Conservation (phyloP, 208 protist species). For the Acanthamoeba healyi region DNA sequence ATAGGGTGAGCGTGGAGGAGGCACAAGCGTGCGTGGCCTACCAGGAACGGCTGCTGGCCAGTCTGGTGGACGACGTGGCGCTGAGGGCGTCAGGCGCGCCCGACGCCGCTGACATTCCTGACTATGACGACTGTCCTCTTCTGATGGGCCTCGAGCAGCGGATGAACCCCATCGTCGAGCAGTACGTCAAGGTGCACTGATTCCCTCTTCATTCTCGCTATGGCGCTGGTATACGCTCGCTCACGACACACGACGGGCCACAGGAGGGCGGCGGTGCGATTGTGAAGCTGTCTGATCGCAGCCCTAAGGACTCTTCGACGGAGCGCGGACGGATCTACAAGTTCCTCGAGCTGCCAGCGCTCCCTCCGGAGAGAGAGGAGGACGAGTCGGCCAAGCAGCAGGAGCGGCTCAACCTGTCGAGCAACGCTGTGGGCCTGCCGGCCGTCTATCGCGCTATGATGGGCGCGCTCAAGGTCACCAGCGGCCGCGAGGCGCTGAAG, state of each 20-base stretch:
- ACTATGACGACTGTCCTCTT: constrained; percentile 44
- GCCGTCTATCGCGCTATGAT: constrained; percentile 48
- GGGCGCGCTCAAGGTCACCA: constrained; percentile 62
- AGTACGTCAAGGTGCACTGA: constrained; percentile 63
- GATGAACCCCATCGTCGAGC: constrained; percentile 70
- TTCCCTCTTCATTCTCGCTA: too few relatives aligned
- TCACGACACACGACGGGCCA: not conserved
- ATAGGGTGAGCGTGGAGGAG: constrained; percentile 61
- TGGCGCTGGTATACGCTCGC: too few relatives aligned
- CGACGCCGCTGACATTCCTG: constrained; percentile 58
- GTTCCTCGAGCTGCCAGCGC: constrained; percentile 55
- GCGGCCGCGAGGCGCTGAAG: constrained; percentile 61
- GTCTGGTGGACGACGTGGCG: not conserved
- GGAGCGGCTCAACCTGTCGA: not conserved
- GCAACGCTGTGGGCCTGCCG: constrained; percentile 54
- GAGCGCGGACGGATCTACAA: constrained; percentile 68
- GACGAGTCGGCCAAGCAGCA: too few relatives aligned
- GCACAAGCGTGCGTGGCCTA: constrained; percentile 42
- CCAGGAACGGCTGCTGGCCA: constrained; percentile 33
- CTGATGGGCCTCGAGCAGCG: constrained; percentile 54
- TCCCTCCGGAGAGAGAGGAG: too few relatives aligned
- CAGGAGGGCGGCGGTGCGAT: constrained; percentile 54
- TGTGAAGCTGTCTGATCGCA: constrained; percentile 58
- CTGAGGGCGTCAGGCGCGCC: not conserved
- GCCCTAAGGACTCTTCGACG: constrained; percentile 40